Evolutionary conservation across 768 basidiomycete genomes (phyloP).

Genomic region (Hysterangium stoloniferum): DNA sequence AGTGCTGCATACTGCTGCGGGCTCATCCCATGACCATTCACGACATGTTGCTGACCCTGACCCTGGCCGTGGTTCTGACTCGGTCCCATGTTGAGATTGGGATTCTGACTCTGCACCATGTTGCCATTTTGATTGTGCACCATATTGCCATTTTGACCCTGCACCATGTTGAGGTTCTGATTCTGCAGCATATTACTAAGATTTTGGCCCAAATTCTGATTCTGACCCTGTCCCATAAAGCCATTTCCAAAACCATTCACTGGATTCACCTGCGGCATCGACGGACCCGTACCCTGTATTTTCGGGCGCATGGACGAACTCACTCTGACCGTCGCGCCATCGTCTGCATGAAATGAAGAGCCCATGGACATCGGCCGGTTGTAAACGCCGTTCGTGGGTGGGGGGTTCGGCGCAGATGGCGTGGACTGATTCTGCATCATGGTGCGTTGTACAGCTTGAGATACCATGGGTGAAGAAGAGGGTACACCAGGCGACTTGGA

Average conservation of each 20-base stretch:
- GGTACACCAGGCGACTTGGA: not conserved
- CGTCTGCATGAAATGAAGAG: not conserved
- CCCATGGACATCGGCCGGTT: not conserved
- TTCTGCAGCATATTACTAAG: too few relatives aligned
- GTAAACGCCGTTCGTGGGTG: not conserved
- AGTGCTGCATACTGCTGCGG: conserved; percentile 1
- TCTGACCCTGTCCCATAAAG: not conserved
- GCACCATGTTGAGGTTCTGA: not conserved
- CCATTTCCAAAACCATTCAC: too few relatives aligned
- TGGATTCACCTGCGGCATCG: too few relatives aligned
- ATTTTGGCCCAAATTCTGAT: too few relatives aligned
- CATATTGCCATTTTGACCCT: not conserved
- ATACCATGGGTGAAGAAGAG: not conserved
- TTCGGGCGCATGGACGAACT: conserved; percentile 2
- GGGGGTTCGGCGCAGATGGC: not conserved
- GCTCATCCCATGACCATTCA: not conserved
- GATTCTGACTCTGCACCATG: not conserved
- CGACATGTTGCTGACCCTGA: not conserved
- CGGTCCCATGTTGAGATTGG: not conserved
- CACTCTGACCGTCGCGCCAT: not conserved
- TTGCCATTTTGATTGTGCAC: conserved; percentile 3
- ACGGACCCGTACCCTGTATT: not conserved
- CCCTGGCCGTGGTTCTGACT: not conserved
- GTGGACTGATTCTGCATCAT: not conserved
- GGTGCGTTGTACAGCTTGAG: not conserved